Evolutionary conservation across 306 rosid species (phyloP), one percentile per base, ranked within the genome.

Genomic region (Geum urbanum): DNA sequence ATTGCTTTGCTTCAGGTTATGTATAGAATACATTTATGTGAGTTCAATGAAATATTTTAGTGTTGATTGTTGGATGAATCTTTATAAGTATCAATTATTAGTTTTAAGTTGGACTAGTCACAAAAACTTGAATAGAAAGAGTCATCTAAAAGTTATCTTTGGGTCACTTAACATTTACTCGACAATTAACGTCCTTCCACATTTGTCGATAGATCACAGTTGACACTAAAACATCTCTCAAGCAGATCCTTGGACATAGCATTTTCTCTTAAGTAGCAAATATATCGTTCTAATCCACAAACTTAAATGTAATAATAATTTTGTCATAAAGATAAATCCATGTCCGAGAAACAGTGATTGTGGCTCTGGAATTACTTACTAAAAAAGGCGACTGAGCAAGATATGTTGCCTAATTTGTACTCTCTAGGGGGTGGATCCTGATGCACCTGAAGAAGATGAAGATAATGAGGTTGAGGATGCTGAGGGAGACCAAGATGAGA

Each of bases 371-470:
- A 54, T 24, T 70, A 41, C 32, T 62, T 62, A 41, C 50, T n/a
- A 11, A n/a, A 39, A 39, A 10, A 64, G 20, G 74, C 14, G 49
- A 53, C 47, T 66, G 41, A 67, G 65, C 64, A 37, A 57, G 69
- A 13, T 40, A 32, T 48, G 22, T 9, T 55, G 47, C 46, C 15
- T 24, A 74, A 48, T 68, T 49, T 76, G 63, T 70, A 43, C 43
- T 51, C 41, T 72, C 39, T 54, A 91, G 96, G 97, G 96, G 54
- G 92, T 88, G 52, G 97, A 95, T 83, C 99, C 99, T 14, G 99
- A 95, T 86, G 99, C 99, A 78, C 95, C 95, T 9, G 99, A 95
- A 82, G 97, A 95, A 57, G 99, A 95, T 32, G 99, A 95, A 73
- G 97, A 91, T 74, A 95, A 91, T 22, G 99, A 95, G 74, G 91